Conservation (phyloP, 108 stramenopile genomes). For the Cyclotella choctawhatcheeana region DNA sequence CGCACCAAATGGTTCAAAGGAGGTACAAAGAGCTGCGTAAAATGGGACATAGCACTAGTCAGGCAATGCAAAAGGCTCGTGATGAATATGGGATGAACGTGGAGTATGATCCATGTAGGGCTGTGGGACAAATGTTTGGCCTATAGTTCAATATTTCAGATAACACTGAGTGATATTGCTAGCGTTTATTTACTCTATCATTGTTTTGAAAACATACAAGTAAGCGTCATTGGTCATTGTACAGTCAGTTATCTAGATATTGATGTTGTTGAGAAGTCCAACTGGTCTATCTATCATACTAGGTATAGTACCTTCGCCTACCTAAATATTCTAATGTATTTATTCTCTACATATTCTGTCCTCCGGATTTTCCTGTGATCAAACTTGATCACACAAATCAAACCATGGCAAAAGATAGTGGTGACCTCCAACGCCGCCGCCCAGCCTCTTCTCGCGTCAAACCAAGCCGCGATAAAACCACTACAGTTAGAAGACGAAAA, state of each 20-base stretch:
- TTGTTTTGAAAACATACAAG: not conserved
- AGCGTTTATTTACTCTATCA: too few relatives aligned
- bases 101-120: conserved; percentile 36
- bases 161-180: not conserved
- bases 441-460: not conserved
- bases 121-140: conserved; percentile 76
- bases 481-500: conserved; percentile 2
- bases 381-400: too few relatives aligned
- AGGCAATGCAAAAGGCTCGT: conserved; percentile 63
- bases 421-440: conserved; percentile 18
- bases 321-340: too few relatives aligned
- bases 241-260: too few relatives aligned
- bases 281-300: too few relatives aligned
- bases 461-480: not conserved
- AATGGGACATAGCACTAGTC: conserved; percentile 47
- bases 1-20: conserved; percentile 43
- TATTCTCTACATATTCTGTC: too few relatives aligned
- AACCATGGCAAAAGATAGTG: too few relatives aligned
- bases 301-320: too few relatives aligned
- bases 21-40: conserved; percentile 69
- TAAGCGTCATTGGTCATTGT: too few relatives aligned
- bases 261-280: too few relatives aligned
- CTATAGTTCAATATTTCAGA: conserved; percentile 17
- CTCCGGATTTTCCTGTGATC: too few relatives aligned
- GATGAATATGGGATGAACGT: conserved; percentile 46